Percentiles rank a stretch among this genome's conserved stretches.
Evolutionary conservation across 176 grass and related monocot species (phyloP).

Genomic region (barley (Hordeum vulgare)): DNA sequence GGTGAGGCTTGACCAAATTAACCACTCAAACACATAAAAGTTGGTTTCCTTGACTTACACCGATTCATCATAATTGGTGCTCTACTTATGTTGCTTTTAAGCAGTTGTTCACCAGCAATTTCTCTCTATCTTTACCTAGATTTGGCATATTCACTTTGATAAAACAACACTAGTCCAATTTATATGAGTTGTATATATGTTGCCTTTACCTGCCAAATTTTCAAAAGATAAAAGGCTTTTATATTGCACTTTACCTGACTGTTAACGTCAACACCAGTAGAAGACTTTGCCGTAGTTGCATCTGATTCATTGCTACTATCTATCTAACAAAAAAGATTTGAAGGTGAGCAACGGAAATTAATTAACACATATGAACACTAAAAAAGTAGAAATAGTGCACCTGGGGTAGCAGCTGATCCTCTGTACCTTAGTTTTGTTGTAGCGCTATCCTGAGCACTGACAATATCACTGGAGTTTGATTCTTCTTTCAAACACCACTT

Average conservation of each 20-base stretch:
- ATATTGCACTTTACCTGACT: conserved; percentile 50
- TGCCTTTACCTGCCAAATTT: background rate
- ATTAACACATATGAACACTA: conserved; percentile 8
- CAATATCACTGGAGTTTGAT: conserved; percentile 12
- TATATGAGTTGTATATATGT: background rate
- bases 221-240: background rate
- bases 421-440: conserved; percentile 59
- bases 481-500: conserved; percentile 59
- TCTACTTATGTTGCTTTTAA: background rate
- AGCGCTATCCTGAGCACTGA: background rate
- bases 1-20: background rate
- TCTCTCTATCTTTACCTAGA: background rate
- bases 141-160: background rate
- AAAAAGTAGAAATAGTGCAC: conserved; percentile 26
- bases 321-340: conserved; percentile 11
- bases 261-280: conserved; percentile 1
- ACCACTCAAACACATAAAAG: background rate
- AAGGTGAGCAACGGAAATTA: conserved; percentile 1
- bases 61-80: background rate
- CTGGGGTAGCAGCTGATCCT: conserved; percentile 24
- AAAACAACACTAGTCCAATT: background rate
- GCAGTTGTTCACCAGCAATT: background rate
- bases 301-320: conserved; percentile 27
- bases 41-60: background rate
- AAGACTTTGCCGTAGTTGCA: conserved; percentile 18